Conservation (phyloP, 108 stramenopile genomes). For the Mediolabrus comicus region DNA sequence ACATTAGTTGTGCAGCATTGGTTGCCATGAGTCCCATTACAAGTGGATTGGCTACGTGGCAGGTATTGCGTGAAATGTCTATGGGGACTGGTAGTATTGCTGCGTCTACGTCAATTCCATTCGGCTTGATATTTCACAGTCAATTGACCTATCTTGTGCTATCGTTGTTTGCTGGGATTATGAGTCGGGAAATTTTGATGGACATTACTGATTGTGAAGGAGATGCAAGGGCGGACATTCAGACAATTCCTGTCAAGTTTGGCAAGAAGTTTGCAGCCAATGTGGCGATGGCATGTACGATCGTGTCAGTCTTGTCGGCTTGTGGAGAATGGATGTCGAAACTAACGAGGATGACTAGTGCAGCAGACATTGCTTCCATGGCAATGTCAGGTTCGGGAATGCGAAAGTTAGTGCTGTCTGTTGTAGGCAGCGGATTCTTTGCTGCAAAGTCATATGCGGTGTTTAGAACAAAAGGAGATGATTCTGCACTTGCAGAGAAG, state of each 20-base stretch:
- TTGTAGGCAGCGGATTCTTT: slow-evolving; percentile 30
- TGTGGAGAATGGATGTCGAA: slow-evolving; percentile 9
- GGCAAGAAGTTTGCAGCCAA: slow-evolving; percentile 49
- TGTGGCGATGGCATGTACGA: slow-evolving; percentile 33
- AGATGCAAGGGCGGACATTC: slow-evolving; percentile 49
- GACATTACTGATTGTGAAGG: slow-evolving; percentile 64
- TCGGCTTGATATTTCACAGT: slow-evolving; percentile 3
- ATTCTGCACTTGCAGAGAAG: slow-evolving; percentile 24
- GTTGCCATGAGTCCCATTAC: slow-evolving; percentile 66
- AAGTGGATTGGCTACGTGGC: slow-evolving; percentile 47
- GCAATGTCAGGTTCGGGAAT: neutral
- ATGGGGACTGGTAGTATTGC: neutral
- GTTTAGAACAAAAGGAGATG: slow-evolving; percentile 32
- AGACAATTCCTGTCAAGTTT: slow-evolving; percentile 67
- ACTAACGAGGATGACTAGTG: neutral
- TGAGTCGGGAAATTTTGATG: slow-evolving; percentile 74
- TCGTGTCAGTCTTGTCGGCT: slow-evolving; percentile 14
- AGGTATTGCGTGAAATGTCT: slow-evolving; percentile 11
- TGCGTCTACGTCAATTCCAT: slow-evolving; percentile 1
- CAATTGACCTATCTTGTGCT: slow-evolving; percentile 25
- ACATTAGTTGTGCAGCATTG: slow-evolving; percentile 65
- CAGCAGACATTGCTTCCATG: neutral
- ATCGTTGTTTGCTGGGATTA: slow-evolving; percentile 45
- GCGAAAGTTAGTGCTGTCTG: slow-evolving; percentile 32
- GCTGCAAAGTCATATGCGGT: slow-evolving; percentile 27